A percentile compares a stretch with the other conserved stretches of the same genome.
These are phyloP conservation scores for Aspergillus flavus DNA, from an alignment of 2,329 filamentous ascomycete species.

Conservation along the genomic window DNA sequence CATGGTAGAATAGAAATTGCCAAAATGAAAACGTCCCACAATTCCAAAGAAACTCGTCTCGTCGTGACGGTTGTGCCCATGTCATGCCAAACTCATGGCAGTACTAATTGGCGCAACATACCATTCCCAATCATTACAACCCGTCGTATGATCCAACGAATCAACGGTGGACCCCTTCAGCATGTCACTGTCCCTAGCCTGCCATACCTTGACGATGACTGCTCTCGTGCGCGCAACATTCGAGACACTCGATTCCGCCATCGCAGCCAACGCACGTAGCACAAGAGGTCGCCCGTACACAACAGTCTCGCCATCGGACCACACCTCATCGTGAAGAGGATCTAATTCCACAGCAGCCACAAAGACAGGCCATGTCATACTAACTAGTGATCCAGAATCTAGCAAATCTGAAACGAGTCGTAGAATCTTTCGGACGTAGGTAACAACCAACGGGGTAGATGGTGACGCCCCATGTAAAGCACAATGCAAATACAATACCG, in stretches of 20 bases:
- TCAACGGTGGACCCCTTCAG: conserved; percentile 25
- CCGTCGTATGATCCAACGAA: conserved; percentile 12
- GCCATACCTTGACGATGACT: conserved; percentile 54
- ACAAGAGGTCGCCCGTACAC: conserved; percentile 43
- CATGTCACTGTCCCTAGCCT: conserved; percentile 44
- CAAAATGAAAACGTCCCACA: background rate
- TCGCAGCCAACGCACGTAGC: conserved; percentile 42
- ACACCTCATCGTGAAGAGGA: conserved; percentile 41
- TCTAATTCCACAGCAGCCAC: conserved; percentile 49
- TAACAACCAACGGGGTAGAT: conserved; percentile 37
- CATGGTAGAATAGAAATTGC: background rate
- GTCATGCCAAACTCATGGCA: conserved; percentile 47
- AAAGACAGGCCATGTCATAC: conserved; percentile 48
- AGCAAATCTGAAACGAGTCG: conserved; percentile 37
- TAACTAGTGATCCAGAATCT: conserved; percentile 34
- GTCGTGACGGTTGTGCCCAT: background rate
- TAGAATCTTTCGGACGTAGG: conserved; percentile 40
- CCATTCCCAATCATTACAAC: conserved; percentile 46
- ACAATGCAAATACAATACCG: conserved; percentile 51
- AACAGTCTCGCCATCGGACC: conserved; percentile 25
- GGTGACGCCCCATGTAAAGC: conserved; percentile 48
- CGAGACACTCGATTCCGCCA: conserved; percentile 45
- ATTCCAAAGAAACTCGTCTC: background rate
- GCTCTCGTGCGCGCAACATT: conserved; percentile 50
- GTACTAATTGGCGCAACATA: conserved; percentile 47